These are phyloP conservation scores for Chondrostereum purpureum DNA, from an alignment of 1,284 basidiomycete genomes.

Conservation along the genomic window DNA sequence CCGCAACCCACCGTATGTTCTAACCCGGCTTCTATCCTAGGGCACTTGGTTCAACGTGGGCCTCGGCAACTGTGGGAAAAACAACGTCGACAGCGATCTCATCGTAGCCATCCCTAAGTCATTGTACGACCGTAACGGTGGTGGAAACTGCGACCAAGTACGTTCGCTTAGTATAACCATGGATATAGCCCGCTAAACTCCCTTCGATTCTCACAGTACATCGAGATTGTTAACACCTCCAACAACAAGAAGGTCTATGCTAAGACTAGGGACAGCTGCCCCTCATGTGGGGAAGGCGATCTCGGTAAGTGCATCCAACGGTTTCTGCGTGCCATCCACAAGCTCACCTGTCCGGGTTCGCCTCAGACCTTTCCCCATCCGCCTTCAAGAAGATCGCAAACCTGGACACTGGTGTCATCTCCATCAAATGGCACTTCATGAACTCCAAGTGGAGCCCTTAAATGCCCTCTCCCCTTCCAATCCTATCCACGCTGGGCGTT, in stretches of 20 bases:
- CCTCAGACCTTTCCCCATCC: constrained; percentile 48
- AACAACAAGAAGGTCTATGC: constrained; percentile 37
- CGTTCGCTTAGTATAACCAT: constrained; percentile 11
- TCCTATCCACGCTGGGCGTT: too few relatives aligned
- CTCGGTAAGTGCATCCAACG: constrained; percentile 34
- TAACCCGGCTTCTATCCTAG: constrained; percentile 16
- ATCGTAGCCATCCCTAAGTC: constrained; percentile 43
- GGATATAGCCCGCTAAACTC: constrained; percentile 8
- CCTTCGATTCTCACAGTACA: constrained; percentile 28
- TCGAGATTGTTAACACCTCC: constrained; percentile 38
- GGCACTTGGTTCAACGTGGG: constrained; percentile 28
- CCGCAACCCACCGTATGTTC: not conserved
- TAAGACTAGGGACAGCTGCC: constrained; percentile 40
- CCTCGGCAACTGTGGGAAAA: constrained; percentile 43
- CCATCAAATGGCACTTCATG: constrained; percentile 49
- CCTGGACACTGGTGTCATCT: constrained; percentile 36
- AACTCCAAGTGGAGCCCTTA: constrained; percentile 32
- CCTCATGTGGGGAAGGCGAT: constrained; percentile 33
- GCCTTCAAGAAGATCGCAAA: constrained; percentile 37
- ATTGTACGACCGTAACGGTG: constrained; percentile 35
- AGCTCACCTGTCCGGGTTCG: constrained; percentile 3
- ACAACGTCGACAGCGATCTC: constrained; percentile 28
- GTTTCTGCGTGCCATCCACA: constrained; percentile 1
- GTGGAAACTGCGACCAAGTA: constrained; percentile 42
- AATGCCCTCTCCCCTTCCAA: constrained; percentile 11